Conservation (phyloP, 495 filamentous ascomycete genomes). For the Geopyxis carbonaria region DNA sequence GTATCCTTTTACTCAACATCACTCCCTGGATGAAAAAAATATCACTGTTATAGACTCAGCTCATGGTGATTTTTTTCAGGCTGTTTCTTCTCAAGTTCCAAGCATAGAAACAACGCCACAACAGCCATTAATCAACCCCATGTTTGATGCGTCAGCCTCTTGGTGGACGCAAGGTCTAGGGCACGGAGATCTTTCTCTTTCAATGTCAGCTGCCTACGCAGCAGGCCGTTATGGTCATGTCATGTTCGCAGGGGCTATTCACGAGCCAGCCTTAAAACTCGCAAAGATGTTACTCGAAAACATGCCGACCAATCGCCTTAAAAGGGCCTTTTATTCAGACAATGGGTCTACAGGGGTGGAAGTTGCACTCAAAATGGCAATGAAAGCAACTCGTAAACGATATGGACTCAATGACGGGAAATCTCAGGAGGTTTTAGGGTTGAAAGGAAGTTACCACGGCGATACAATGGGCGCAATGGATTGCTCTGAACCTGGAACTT, state of each 20-base stretch:
- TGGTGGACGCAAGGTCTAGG: constrained; percentile 81
- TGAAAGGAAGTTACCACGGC: constrained; percentile 64
- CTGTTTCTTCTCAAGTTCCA: constrained; percentile 22
- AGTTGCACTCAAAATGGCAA: constrained; percentile 64
- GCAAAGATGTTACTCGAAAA: constrained; percentile 41
- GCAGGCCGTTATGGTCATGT: constrained; percentile 73
- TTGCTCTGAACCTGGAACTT: constrained; percentile 51
- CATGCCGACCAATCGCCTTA: constrained; percentile 41
- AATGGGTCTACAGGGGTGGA: constrained; percentile 67
- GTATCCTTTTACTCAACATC: constrained; percentile 71
- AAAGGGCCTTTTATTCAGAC: constrained; percentile 58
- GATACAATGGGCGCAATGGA: constrained; percentile 76
- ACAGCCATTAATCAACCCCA: constrained; percentile 34
- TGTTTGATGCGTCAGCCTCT: constrained; percentile 62
- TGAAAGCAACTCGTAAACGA: constrained; percentile 42
- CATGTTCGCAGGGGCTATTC: constrained; percentile 60
- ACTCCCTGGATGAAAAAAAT: constrained; percentile 36
- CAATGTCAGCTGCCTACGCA: constrained; percentile 56
- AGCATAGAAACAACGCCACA: constrained; percentile 6
- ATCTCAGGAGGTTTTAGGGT: constrained; percentile 46
- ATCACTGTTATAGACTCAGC: constrained; percentile 61
- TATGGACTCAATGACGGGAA: constrained; percentile 43
- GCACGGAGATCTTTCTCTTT: constrained; percentile 49
- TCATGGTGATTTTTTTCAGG: constrained; percentile 57
- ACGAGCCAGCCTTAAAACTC: constrained; percentile 50